A percentile compares a stretch with the other conserved stretches of the same genome.
Conservation (phyloP, 2,329 filamentous ascomycete genomes). For the Nemania diffusa region DNA sequence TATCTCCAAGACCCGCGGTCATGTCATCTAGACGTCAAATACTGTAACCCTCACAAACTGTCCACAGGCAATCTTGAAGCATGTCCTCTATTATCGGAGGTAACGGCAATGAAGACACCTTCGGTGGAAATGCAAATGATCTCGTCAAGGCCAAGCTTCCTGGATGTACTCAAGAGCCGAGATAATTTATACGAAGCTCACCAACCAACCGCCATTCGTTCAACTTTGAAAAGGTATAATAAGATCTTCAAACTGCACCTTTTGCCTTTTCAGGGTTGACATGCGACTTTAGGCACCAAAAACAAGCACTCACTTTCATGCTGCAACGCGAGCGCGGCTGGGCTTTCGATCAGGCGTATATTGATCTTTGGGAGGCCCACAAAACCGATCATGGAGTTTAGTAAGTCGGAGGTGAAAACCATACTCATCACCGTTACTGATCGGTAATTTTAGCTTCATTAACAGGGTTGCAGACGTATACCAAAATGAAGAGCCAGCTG, state of each 20-base stretch:
- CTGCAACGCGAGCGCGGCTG: conserved; percentile 19
- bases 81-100: conserved; percentile 7
- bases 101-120: not conserved
- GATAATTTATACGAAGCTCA: conserved; percentile 1
- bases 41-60: conserved; percentile 53
- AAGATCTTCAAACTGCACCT: not conserved
- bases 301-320: conserved; percentile 30
- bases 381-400: not conserved
- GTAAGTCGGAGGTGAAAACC: not conserved
- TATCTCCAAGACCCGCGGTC: conserved; percentile 51
- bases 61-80: conserved; percentile 37
- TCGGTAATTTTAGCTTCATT: conserved; percentile 45
- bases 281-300: conserved; percentile 14
- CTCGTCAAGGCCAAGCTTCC: not conserved
- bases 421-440: not conserved
- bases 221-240: conserved; percentile 4
- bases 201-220: conserved; percentile 2
- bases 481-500: conserved; percentile 48
- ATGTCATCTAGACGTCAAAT: conserved; percentile 45
- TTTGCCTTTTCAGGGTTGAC: not conserved
- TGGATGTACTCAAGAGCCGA: conserved; percentile 9
- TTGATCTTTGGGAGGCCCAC: conserved; percentile 23
- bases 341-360: conserved; percentile 6
- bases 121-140: not conserved
- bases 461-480: conserved; percentile 44